A percentile compares a stretch with the other conserved stretches of the same genome.
These are phyloP conservation scores for Serendipita vermifera DNA, from an alignment of 768 basidiomycete genomes.

Conservation along the genomic window DNA sequence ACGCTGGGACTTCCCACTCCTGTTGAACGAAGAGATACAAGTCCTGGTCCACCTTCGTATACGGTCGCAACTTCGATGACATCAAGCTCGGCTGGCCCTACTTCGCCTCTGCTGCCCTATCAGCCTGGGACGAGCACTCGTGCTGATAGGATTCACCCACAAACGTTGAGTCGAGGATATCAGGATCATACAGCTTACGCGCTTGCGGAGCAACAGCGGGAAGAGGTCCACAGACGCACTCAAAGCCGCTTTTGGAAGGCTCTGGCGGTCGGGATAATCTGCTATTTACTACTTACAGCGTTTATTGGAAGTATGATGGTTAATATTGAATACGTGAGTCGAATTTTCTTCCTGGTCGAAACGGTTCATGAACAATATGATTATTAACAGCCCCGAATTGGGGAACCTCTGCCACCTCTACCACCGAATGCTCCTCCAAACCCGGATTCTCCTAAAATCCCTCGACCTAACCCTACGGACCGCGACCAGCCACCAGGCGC, in stretches of 20 bases:
- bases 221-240: not conserved
- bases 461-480: not conserved
- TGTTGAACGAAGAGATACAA: not conserved
- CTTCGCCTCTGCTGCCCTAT: not conserved
- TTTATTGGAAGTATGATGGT: conserved; percentile 3
- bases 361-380: not conserved
- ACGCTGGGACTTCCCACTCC: not conserved
- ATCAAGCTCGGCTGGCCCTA: not conserved
- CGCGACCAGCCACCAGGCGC: not conserved
- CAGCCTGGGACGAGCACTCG: too few relatives aligned
- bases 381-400: not conserved
- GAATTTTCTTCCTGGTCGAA: not conserved
- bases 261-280: not conserved
- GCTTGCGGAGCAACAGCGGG: not conserved
- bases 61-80: conserved; percentile 7
- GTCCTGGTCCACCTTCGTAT: not conserved
- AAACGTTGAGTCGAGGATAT: not conserved
- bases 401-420: not conserved
- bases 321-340: too few relatives aligned
- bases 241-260: not conserved
- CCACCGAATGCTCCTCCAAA: not conserved
- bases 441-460: not conserved
- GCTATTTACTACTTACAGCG: not conserved
- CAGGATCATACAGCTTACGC: not conserved
- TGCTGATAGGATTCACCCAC: not conserved